Base-by-base conservation (phyloP, 2,329 filamentous ascomycete species). In the Penicillium corylophilum region DNA sequence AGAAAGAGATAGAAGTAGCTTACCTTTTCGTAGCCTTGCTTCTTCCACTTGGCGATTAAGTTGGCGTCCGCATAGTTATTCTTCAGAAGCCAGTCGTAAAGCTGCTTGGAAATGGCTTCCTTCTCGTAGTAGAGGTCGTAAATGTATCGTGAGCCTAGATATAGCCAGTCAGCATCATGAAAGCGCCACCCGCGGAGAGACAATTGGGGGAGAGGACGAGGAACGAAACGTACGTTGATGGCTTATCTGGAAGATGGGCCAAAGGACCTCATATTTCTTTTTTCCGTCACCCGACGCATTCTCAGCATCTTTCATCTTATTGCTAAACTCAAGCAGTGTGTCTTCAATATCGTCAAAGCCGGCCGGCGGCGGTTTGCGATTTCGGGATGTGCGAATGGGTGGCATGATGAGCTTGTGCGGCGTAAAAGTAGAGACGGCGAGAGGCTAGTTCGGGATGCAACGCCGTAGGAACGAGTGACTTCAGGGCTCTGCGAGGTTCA, bases 1-100 rank as follows among this genome's bases (percentile, higher is more conserved):
- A 16, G 13, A 23, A 16, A n/a, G 22, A 41, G 20, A 26, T 9
- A 23, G 8, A 23, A 22, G 10, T 22, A 46, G 50, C 79, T 46
- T 71, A 90, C 89, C 85, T 97, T 96, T 74, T 99, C 94, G 67
- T 99, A 99, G 15, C 94, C 94, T 67, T 95, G 89, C 78, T 99
- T 99, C 84, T 99, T 99, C 94, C 94, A 99, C 77, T 99, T 99
- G 13, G 94, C 94, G 68, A 99, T 97, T 68, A 99, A 77, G 78
- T 92, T 94, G 41, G 89, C 85, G 74, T 99, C 94, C 5, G 92
- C 94, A 71, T 99, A 97, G 44, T 87, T 86, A 69, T 99, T 96
- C 82, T 99, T 99, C 54, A 99, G 78, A 59, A 97, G 77, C 87
- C 90, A 99, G 63, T 97, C 94, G 74, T 99, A 99, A 18, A 99